Percentiles rank a stretch among this genome's conserved stretches.
These are phyloP conservation scores for Bathelium albidoporum DNA, from an alignment of 495 filamentous ascomycete species.

Conservation along the genomic window DNA sequence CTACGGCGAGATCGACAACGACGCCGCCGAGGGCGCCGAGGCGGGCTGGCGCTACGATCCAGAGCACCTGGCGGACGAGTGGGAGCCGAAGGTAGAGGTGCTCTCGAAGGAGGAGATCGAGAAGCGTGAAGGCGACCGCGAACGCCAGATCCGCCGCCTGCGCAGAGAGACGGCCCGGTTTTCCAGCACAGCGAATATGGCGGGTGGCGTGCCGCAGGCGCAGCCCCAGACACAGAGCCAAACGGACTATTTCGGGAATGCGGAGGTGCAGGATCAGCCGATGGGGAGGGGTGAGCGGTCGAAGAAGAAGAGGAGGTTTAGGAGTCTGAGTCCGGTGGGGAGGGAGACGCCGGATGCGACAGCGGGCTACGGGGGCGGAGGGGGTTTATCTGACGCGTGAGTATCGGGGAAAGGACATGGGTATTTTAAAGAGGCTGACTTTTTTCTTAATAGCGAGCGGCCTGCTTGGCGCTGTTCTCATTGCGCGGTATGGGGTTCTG, in stretches of 20 bases:
- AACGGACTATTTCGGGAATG: conserved; percentile 31
- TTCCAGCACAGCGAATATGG: conserved; percentile 71
- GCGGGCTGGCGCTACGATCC: conserved; percentile 93
- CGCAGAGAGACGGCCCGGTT: conserved; percentile 88
- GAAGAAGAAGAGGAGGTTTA: conserved; percentile 88
- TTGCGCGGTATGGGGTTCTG: conserved; percentile 76
- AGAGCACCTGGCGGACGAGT: conserved; percentile 78
- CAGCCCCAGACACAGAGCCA: conserved; percentile 9
- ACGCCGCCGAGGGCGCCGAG: conserved; percentile 63
- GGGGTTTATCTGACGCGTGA: conserved; percentile 15
- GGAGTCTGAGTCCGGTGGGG: conserved; percentile 69
- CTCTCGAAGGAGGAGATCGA: conserved; percentile 95
- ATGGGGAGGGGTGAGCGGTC: conserved; percentile 81
- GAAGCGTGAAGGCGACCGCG: conserved; percentile 88
- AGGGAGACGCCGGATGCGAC: conserved; percentile 67
- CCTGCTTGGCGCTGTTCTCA: conserved; percentile 82
- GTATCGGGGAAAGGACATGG: conserved; percentile 13
- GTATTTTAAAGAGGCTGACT: conserved; percentile 35
- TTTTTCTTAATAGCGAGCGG: conserved; percentile 53
- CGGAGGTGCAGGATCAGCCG: conserved; percentile 43
- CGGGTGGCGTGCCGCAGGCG: conserved; percentile 49
- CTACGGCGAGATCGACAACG: conserved; percentile 79
- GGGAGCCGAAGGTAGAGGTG: conserved; percentile 87
- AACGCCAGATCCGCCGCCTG: conserved; percentile 76
- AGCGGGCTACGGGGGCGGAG: conserved; percentile 50